Percentiles rank a stretch among this genome's conserved stretches.
These are phyloP conservation scores for Phragmites australis DNA, from an alignment of 176 grass and related monocot species.

Conservation along the genomic window DNA sequence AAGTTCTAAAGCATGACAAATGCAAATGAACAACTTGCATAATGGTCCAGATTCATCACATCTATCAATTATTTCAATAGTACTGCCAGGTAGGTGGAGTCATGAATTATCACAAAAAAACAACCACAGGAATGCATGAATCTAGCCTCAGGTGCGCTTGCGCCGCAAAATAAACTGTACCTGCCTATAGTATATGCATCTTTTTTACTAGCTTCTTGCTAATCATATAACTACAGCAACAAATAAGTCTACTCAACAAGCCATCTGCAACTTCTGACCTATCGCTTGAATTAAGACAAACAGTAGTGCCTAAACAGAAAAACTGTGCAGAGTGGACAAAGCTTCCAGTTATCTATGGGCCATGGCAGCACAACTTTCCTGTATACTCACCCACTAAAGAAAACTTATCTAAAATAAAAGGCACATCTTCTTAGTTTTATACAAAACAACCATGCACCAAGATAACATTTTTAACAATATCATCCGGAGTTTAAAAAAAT, in stretches of 20 bases:
- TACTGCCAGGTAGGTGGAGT: not conserved
- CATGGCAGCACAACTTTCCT: not conserved
- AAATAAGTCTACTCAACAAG: not conserved
- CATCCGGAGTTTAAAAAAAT: not conserved
- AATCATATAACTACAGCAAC: not conserved
- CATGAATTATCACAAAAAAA: not conserved
- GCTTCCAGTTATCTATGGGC: not conserved
- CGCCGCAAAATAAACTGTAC: not conserved
- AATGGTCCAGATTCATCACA: not conserved
- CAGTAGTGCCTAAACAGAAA: not conserved
- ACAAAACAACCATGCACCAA: not conserved
- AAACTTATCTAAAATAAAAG: not conserved
- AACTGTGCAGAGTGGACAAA: conserved; percentile 1
- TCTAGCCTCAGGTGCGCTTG: not conserved
- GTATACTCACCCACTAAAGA: not conserved
- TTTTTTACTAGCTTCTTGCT: not conserved
- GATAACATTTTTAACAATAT: not conserved
- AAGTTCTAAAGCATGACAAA: not conserved
- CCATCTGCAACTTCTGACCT: not conserved
- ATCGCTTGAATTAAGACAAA: not conserved
- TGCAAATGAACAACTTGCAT: not conserved
- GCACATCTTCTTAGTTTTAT: not conserved
- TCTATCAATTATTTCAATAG: not conserved
- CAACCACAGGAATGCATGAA: not conserved
- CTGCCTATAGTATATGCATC: not conserved